A percentile compares a stretch with the other conserved stretches of the same genome.
These are phyloP conservation scores for Diplocarpon rosae DNA, from an alignment of 2,329 filamentous ascomycete species.

Conservation along the genomic window DNA sequence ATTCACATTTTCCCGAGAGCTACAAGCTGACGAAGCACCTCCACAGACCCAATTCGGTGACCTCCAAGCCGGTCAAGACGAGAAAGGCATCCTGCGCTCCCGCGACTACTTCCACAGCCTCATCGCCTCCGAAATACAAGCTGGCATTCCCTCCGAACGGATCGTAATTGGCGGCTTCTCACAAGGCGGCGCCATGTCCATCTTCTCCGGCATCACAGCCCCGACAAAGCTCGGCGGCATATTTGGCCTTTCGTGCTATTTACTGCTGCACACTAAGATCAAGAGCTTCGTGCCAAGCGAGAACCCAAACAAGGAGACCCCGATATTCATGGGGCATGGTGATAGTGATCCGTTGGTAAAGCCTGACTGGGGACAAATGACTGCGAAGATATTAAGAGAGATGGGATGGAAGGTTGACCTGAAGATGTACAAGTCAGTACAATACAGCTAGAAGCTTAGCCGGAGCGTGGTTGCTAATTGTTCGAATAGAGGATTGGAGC, in stretches of 20 bases:
- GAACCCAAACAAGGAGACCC: slow-evolving; percentile 60
- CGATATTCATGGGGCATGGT: slow-evolving; percentile 87
- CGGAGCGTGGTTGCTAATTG: slow-evolving; percentile 1
- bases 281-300: slow-evolving; percentile 43
- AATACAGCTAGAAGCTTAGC: background rate
- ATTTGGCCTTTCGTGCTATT: slow-evolving; percentile 72
- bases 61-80: slow-evolving; percentile 46
- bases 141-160: slow-evolving; percentile 69
- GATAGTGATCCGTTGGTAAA: slow-evolving; percentile 62
- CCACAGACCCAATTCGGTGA: slow-evolving; percentile 34
- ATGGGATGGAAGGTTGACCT: slow-evolving; percentile 65
- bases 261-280: slow-evolving; percentile 59
- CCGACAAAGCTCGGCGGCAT: slow-evolving; percentile 74
- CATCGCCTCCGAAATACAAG: slow-evolving; percentile 68
- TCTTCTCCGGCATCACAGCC: slow-evolving; percentile 68
- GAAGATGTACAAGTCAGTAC: slow-evolving; percentile 59
- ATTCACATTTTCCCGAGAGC: background rate
- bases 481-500: slow-evolving; percentile 49
- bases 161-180: slow-evolving; percentile 82
- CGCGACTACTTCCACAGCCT: slow-evolving; percentile 68
- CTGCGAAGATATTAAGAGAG: slow-evolving; percentile 54
- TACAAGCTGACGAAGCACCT: background rate
- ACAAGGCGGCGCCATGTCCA: slow-evolving; percentile 77
- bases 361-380: slow-evolving; percentile 56
- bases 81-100: slow-evolving; percentile 61